Conservation (phyloP, 306 rosid genomes). For the Prunus dulcis region DNA sequence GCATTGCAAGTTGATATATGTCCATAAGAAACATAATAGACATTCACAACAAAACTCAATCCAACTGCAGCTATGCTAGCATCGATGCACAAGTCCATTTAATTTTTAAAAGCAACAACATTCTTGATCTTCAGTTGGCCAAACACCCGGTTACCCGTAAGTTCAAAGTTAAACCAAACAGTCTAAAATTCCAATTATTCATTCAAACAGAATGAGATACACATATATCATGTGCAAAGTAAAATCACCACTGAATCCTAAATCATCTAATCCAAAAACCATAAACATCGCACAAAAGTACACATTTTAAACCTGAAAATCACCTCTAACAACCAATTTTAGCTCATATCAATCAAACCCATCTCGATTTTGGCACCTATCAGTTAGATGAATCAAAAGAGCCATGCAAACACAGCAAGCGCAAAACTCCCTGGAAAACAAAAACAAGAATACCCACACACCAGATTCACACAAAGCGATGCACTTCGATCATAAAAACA, state of each 20-base stretch:
- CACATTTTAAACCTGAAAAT: not conserved
- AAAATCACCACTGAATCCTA: constrained; percentile 8
- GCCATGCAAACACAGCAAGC: not conserved
- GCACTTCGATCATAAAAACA: constrained; percentile 14
- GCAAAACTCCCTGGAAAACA: not conserved
- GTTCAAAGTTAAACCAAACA: constrained; percentile 1
- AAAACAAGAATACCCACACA: constrained; percentile 12
- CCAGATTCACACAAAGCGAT: constrained; percentile 26
- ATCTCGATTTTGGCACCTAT: constrained; percentile 1
- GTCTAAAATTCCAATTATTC: not conserved
- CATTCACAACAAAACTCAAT: constrained; percentile 4
- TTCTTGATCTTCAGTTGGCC: constrained; percentile 4
- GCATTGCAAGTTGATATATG: constrained; percentile 9
- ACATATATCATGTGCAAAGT: not conserved
- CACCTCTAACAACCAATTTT: not conserved
- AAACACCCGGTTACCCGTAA: constrained; percentile 2
- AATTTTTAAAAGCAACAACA: not conserved
- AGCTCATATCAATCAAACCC: constrained; percentile 14
- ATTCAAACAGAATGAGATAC: not conserved
- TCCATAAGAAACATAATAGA: constrained; percentile 2
- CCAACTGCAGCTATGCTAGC: constrained; percentile 5
- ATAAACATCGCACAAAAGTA: not conserved
- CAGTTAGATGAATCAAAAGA: constrained; percentile 14
- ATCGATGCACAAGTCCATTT: not conserved
- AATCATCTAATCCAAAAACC: constrained; percentile 15